A percentile compares a stretch with the other conserved stretches of the same genome.
Evolutionary conservation across 352 stramenopile genomes (phyloP).

Genomic region (Phytophthora hybrid): DNA sequence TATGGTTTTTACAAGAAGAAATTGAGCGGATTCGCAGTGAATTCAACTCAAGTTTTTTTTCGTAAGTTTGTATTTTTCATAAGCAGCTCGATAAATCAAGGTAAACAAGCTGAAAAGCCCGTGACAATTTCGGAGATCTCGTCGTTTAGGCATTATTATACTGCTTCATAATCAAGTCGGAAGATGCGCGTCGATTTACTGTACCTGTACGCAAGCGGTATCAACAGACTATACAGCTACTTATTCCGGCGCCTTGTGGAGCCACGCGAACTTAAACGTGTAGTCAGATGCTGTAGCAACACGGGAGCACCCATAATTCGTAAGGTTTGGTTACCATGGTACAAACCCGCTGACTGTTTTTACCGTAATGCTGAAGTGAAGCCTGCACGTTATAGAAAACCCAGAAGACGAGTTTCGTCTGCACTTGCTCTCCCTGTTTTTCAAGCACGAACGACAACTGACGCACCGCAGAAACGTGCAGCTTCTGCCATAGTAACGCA

Average conservation of each 20-base stretch:
- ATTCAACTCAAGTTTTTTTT: too few species aligned
- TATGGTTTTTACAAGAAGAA: too few species aligned
- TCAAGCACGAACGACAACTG: slow-evolving; percentile 52
- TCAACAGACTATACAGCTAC: too few species aligned
- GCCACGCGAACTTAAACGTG: slow-evolving; percentile 42
- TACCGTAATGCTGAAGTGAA: not conserved
- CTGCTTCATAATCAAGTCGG: too few species aligned
- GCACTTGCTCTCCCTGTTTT: slow-evolving; percentile 31
- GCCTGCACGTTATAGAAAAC: slow-evolving; percentile 38
- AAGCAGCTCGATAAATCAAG: too few species aligned
- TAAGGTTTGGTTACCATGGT: not conserved
- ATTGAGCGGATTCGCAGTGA: too few species aligned
- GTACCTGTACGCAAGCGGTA: too few species aligned
- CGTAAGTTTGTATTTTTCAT: too few species aligned
- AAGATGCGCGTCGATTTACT: too few species aligned
- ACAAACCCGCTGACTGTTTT: not conserved
- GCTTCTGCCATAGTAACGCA: not conserved
- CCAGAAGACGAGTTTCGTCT: slow-evolving; percentile 44
- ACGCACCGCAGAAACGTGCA: slow-evolving; percentile 15
- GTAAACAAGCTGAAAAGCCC: too few species aligned
- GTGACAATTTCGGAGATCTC: slow-evolving; percentile 30
- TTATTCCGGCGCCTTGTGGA: slow-evolving; percentile 11
- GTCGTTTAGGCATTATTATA: slow-evolving; percentile 22
- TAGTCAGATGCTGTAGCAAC: slow-evolving; percentile 35
- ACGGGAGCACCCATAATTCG: not conserved